Conservation (phyloP, 306 rosid genomes). For the Malus fusca region DNA sequence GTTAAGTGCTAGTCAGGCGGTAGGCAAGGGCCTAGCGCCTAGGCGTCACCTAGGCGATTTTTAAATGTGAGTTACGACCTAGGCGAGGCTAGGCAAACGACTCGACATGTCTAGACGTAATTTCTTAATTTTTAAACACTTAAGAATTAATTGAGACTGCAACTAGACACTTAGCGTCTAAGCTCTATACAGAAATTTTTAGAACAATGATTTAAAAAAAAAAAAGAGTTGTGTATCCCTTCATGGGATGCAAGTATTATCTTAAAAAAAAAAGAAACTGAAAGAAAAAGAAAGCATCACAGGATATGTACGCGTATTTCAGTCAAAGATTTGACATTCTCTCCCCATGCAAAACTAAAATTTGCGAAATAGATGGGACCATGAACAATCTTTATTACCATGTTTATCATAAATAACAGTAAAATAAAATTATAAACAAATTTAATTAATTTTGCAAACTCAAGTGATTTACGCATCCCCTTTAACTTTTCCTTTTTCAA, state of each 20-base stretch:
- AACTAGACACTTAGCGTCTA: accelerated
- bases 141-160: no score
- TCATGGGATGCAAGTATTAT: no score
- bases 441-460: background rate
- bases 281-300: background rate
- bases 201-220: no score
- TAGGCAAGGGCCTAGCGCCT: no score
- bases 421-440: background rate
- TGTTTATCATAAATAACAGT: background rate
- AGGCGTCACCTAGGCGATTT: no score
- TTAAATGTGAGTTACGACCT: no score
- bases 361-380: background rate
- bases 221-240: no score
- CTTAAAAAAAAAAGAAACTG: no score
- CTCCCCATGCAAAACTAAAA: background rate
- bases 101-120: accelerated
- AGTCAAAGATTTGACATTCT: background rate
- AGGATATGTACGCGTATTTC: background rate
- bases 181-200: no score
- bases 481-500: background rate
- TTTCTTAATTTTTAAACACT: no score
- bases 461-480: background rate
- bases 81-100: accelerated
- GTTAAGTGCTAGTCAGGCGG: accelerated
- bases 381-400: background rate